phyloP scores from a whole-genome alignment of 202 grass and related monocot species.

The Carex arenaria region DNA sequence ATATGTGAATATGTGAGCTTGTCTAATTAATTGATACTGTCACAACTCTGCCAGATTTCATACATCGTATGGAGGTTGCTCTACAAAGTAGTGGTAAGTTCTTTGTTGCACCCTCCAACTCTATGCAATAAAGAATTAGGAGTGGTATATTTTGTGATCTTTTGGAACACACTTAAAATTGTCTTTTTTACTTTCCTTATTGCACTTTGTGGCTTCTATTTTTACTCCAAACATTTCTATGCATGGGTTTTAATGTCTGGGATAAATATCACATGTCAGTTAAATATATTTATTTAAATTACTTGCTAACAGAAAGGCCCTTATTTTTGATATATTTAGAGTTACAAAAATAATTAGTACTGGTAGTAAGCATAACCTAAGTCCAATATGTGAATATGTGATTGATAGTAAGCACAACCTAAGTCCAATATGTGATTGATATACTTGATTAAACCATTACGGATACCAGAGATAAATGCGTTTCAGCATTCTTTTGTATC shows the following conservation, averaged over 20 bases:
- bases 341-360: too few relatives aligned
- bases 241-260: neutral
- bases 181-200: neutral
- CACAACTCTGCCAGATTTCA: slow-evolving; percentile 65
- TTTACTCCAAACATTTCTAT: neutral
- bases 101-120: neutral
- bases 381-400: too few relatives aligned
- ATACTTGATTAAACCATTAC: too few relatives aligned
- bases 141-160: neutral
- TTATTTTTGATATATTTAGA: too few relatives aligned
- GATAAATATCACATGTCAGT: neutral
- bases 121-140: neutral
- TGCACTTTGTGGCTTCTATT: neutral
- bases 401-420: too few relatives aligned
- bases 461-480: too few relatives aligned
- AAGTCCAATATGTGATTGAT: too few relatives aligned
- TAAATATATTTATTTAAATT: neutral
- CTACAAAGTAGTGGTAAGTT: slow-evolving; percentile 66
- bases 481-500: too few relatives aligned
- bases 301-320: too few relatives aligned
- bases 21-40: too few relatives aligned
- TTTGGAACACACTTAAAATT: neutral
- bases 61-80: slow-evolving; percentile 58
- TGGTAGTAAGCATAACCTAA: too few relatives aligned
- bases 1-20: too few relatives aligned